phyloP scores from a whole-genome alignment of 441 rosid genomes.

The Arabidopsis lyrata region DNA sequence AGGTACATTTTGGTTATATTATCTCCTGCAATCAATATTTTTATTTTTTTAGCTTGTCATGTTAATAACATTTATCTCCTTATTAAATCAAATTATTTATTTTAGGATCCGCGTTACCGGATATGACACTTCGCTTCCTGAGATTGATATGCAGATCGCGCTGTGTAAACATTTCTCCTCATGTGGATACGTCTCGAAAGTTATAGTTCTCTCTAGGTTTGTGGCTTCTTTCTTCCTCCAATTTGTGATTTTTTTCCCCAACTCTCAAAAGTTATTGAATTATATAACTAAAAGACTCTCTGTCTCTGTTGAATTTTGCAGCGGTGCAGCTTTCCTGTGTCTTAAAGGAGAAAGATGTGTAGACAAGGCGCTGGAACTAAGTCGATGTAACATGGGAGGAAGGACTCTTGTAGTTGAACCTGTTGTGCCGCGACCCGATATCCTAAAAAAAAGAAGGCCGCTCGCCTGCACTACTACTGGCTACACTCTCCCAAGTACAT shows the following conservation, averaged over 20 bases:
- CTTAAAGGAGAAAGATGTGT: background rate
- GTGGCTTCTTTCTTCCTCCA: background rate
- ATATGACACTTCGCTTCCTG: background rate
- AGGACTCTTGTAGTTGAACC: background rate
- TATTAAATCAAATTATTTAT: too few relatives aligned
- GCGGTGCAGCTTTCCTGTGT: background rate
- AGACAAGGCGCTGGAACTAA: background rate
- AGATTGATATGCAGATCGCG: background rate
- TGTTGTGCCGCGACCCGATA: background rate
- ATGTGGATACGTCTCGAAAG: background rate
- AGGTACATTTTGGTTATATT: too few relatives aligned
- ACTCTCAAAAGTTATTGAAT: background rate
- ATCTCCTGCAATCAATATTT: too few relatives aligned
- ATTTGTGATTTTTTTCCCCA: background rate
- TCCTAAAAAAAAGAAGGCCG: background rate
- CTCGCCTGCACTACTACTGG: background rate
- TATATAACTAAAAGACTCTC: background rate
- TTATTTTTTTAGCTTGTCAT: background rate
- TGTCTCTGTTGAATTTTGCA: background rate
- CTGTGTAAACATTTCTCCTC: background rate
- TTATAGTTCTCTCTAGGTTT: background rate
- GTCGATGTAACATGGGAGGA: background rate
- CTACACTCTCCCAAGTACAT: background rate
- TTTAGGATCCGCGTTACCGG: background rate
- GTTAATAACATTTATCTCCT: background rate